These are phyloP conservation scores for Starmerella kuoi DNA, from an alignment of 805 yeast genomes.

Conservation along the genomic window DNA sequence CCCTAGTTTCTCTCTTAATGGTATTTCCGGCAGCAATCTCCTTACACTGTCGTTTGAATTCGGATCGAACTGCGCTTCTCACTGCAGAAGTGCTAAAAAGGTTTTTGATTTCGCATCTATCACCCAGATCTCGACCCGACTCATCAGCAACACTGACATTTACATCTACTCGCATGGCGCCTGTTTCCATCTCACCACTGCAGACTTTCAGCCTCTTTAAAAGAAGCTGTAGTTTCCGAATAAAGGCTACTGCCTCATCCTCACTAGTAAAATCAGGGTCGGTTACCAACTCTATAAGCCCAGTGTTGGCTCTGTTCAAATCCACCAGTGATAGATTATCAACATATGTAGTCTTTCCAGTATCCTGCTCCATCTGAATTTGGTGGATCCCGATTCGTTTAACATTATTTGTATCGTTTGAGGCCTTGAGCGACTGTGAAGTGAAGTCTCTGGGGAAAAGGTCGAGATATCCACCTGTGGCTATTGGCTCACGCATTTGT, in stretches of 20 bases:
- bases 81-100: constrained; percentile 76
- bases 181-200: constrained; percentile 84
- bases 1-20: constrained; percentile 59
- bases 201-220: constrained; percentile 61
- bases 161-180: constrained; percentile 91
- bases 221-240: constrained; percentile 65
- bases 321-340: constrained; percentile 45
- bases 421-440: not conserved
- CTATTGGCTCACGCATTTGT: constrained; percentile 72
- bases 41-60: constrained; percentile 55
- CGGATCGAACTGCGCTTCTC: constrained; percentile 56
- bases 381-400: constrained; percentile 45
- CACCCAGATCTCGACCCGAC: constrained; percentile 30
- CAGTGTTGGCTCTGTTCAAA: constrained; percentile 71
- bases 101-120: constrained; percentile 81
- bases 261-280: constrained; percentile 67
- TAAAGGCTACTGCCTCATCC: constrained; percentile 61
- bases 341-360: constrained; percentile 63
- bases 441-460: constrained; percentile 43
- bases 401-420: constrained; percentile 5
- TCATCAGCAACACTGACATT: constrained; percentile 53
- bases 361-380: constrained; percentile 88
- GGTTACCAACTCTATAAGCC: constrained; percentile 83
- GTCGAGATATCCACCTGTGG: constrained; percentile 48
- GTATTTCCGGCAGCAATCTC: constrained; percentile 34